Evolutionary conservation across 1,139 yeast species (phyloP), one percentile per base, ranked within the genome.

Genomic region (Debaryomyces robertsiae): DNA sequence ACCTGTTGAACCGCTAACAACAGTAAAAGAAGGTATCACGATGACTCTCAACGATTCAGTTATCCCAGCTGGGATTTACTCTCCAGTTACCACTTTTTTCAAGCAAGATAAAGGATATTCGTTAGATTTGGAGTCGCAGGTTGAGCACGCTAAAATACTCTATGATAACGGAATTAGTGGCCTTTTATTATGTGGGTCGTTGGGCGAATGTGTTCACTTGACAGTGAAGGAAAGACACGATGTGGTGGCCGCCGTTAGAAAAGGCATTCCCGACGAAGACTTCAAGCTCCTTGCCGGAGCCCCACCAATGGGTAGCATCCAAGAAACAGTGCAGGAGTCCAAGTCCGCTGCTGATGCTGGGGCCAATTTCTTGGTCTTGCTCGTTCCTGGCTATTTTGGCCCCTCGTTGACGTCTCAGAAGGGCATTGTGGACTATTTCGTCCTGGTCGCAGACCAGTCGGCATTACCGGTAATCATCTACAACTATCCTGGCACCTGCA

Each of bases 51-150:
- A 33, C 13, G 36, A 33, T 19, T 27, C 25, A 25, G 11, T 25
- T 33, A 33, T 33, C 9, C 36, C 29, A 33, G 36, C 30, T 6
- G 78, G 77, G 29, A 68, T 75, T 30, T 74, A 73, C 53, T 69
- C 77, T 13, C 79, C 79, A 30, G 61, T 67, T 3, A 71, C 78
- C 40, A 75, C 81, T 6, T 76, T 75, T 56, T 75, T 72, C 72
- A 63, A 36, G 22, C 25, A 67, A 44, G 60, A 57, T 41, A 60
- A 61, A 41, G 63, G 57, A 27, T 58, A 52, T 46, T 58, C 66
- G 9, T 60, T 76, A 13, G 81, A 76, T 46, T 50, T 60, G 23
- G 76, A 66, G 3, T 54, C 79, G 15, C 77, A 73, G 49, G 58
- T 69, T 38, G 52, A 61, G 35, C 80, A 75, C 50, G 69, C 77